These are phyloP conservation scores for Amaranthus palmeri DNA, from an alignment of 148 eudicot genomes.

Conservation along the genomic window DNA sequence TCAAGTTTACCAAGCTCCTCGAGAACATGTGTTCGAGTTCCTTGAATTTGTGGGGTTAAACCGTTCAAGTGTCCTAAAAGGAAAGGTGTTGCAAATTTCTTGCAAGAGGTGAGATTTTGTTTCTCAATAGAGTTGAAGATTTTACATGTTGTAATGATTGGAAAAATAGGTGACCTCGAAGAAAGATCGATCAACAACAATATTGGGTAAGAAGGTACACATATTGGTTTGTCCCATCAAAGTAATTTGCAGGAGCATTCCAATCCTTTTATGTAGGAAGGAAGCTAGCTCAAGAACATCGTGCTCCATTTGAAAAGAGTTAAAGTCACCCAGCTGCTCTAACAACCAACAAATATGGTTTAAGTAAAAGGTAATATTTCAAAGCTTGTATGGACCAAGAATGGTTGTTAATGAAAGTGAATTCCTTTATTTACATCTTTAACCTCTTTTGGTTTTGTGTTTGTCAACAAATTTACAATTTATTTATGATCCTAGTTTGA, in stretches of 20 bases:
- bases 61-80: constrained; percentile 71
- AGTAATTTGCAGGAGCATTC: constrained; percentile 62
- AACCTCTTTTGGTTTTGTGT: constrained; percentile 42
- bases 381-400: constrained; percentile 56
- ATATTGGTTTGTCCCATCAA: constrained; percentile 52
- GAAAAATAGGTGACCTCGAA: constrained; percentile 71
- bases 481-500: not conserved
- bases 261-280: constrained; percentile 60
- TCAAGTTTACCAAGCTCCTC: constrained; percentile 74
- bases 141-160: too few species aligned
- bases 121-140: too few species aligned
- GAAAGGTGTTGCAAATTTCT: constrained; percentile 74
- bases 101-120: constrained; percentile 89
- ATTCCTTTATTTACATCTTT: constrained; percentile 65
- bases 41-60: constrained; percentile 73
- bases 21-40: constrained; percentile 63
- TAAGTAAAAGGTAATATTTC: constrained; percentile 41
- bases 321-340: constrained; percentile 81
- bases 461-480: not conserved
- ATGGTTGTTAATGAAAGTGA: constrained; percentile 64
- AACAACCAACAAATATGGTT: constrained; percentile 51
- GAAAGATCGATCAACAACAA: constrained; percentile 76
- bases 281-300: constrained; percentile 39
- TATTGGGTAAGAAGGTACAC: constrained; percentile 55
- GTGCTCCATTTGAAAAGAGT: constrained; percentile 50